phyloP scores from a whole-genome alignment of 2,329 filamentous ascomycete genomes.

The Fonsecaea multimorphosa region DNA sequence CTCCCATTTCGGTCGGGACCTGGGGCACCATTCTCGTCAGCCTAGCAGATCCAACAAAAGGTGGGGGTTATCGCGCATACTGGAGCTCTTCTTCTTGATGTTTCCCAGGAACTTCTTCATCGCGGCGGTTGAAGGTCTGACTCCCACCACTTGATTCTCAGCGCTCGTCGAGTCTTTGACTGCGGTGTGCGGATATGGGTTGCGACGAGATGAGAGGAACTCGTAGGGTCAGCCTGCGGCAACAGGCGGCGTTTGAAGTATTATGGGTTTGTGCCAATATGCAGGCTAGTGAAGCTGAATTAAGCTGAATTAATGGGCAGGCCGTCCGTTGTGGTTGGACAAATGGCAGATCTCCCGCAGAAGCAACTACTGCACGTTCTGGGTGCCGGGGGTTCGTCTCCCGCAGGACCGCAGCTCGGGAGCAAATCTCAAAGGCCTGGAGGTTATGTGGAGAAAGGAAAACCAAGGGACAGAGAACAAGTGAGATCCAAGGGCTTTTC shows the following conservation, averaged over 20 bases:
- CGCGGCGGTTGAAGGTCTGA: not conserved
- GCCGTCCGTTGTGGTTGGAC: not conserved
- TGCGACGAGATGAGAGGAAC: not conserved
- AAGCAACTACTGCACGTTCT: not conserved
- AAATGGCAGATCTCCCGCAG: not conserved
- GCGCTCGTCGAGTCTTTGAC: not conserved
- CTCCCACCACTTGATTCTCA: not conserved
- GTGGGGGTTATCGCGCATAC: constrained; percentile 16
- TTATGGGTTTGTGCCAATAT: not conserved
- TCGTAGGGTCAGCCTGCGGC: not conserved
- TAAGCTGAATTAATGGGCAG: not conserved
- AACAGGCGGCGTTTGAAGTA: constrained; percentile 13
- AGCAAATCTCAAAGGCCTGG: not conserved
- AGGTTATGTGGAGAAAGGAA: not conserved
- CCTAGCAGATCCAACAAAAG: not conserved
- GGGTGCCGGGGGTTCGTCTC: not conserved
- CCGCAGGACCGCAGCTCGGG: not conserved
- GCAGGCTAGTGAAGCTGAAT: too few species aligned
- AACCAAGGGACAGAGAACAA: not conserved
- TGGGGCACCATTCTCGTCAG: constrained; percentile 24
- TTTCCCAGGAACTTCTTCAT: constrained; percentile 38
- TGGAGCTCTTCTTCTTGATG: constrained; percentile 38
- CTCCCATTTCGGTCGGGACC: constrained; percentile 32
- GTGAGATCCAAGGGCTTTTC: not conserved
- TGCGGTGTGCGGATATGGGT: not conserved